Conservation (phyloP, 2,329 filamentous ascomycete species). For the Epichloe sp. region DNA sequence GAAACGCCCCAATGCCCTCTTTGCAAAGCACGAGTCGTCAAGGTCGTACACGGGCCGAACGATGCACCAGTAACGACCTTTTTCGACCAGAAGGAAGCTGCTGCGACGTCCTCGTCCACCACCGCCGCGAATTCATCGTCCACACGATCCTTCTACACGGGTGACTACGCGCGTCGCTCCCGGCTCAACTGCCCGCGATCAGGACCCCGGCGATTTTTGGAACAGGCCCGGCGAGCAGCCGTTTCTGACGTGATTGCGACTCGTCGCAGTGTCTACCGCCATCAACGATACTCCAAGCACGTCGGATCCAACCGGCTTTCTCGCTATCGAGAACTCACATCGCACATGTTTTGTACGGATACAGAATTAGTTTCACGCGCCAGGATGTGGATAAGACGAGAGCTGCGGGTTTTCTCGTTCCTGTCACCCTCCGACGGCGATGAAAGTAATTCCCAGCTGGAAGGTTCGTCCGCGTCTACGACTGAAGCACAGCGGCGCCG, state of each 20-base stretch:
- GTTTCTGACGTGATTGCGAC: conserved; percentile 19
- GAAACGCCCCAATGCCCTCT: conserved; percentile 62
- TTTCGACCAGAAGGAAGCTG: conserved; percentile 31
- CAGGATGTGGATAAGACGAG: conserved; percentile 68
- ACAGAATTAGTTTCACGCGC: conserved; percentile 61
- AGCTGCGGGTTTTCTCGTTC: conserved; percentile 73
- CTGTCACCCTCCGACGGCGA: conserved; percentile 29
- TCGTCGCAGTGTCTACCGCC: conserved; percentile 60
- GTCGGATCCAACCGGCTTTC: conserved; percentile 73
- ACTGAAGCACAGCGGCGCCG: conserved; percentile 26
- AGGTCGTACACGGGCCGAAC: conserved; percentile 53
- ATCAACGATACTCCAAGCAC: conserved; percentile 63
- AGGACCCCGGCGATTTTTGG: background rate
- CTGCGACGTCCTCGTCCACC: background rate
- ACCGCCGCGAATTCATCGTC: conserved; percentile 1
- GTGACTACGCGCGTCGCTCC: background rate
- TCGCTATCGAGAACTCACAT: conserved; percentile 60
- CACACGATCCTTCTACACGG: background rate
- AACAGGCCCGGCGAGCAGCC: background rate
- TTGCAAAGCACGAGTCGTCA: conserved; percentile 47
- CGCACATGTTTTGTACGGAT: conserved; percentile 49
- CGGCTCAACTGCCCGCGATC: background rate
- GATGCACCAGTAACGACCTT: conserved; percentile 32
- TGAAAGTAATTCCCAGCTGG: conserved; percentile 8
- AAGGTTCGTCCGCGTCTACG: conserved; percentile 12